Conservation (phyloP, 306 rosid species). For the Corylus avellana region DNA sequence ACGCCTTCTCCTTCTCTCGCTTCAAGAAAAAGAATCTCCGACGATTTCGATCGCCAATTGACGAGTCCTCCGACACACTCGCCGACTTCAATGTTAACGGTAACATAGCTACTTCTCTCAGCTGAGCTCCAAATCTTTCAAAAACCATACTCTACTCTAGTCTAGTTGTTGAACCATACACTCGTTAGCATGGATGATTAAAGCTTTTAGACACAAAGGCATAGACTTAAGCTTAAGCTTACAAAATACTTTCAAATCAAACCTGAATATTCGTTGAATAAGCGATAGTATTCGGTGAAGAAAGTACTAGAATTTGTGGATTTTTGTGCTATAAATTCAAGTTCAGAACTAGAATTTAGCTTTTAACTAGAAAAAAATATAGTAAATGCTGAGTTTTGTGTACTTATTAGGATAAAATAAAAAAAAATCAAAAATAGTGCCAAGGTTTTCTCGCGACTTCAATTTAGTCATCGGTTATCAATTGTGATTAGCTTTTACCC, state of each 20-base stretch:
- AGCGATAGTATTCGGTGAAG: neutral
- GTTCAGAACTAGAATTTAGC: neutral
- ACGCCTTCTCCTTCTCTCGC: conserved; percentile 69
- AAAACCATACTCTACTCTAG: too few species aligned
- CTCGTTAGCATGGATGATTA: too few species aligned
- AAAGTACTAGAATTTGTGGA: neutral
- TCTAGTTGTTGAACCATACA: neutral
- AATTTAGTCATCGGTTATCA: too few species aligned
- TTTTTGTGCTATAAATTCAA: neutral
- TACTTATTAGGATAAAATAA: too few species aligned
- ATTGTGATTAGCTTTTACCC: too few species aligned
- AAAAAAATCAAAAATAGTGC: too few species aligned
- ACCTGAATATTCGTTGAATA: neutral
- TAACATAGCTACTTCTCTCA: conserved; percentile 13
- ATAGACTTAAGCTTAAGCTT: too few species aligned
- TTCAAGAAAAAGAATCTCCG: conserved; percentile 65
- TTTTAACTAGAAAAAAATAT: neutral
- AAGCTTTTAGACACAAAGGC: too few species aligned
- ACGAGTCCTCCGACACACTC: conserved; percentile 63
- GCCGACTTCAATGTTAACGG: conserved; percentile 67
- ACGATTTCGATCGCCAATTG: conserved; percentile 70
- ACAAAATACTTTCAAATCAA: neutral
- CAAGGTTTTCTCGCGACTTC: too few species aligned
- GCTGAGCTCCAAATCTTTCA: neutral
- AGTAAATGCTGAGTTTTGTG: neutral